Percentiles rank a stretch among this genome's conserved stretches.
Evolutionary conservation across 129 eudicot species (phyloP).

Genomic region (Lonicera japonica): DNA sequence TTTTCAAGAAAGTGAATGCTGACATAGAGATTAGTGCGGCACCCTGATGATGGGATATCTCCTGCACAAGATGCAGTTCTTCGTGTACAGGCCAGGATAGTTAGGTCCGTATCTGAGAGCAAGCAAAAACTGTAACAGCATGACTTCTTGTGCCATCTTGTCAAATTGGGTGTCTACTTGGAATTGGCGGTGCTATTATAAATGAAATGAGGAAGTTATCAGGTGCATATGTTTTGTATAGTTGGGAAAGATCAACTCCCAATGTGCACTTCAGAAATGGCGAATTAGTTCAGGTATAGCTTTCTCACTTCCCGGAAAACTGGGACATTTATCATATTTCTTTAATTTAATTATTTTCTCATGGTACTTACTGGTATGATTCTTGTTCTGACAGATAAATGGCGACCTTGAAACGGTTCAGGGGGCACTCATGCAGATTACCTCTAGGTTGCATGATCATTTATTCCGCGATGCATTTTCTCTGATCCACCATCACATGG

Average conservation of each 20-base stretch:
- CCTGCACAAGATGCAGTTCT: constrained; percentile 86
- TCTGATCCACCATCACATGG: constrained; percentile 41
- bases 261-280: constrained; percentile 62
- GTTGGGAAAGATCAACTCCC: constrained; percentile 83
- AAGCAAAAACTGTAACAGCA: constrained; percentile 47
- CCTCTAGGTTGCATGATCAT: constrained; percentile 61
- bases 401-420: constrained; percentile 75
- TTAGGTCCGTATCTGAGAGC: constrained; percentile 72
- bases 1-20: background rate
- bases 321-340: background rate
- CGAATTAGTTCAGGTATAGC: constrained; percentile 82
- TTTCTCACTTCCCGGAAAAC: no score
- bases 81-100: constrained; percentile 79
- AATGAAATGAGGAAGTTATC: constrained; percentile 87
- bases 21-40: constrained; percentile 33
- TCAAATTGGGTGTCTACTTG: constrained; percentile 96
- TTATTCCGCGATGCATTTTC: constrained; percentile 91
- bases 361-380: background rate
- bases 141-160: constrained; percentile 73
- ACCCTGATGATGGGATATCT: constrained; percentile 80
- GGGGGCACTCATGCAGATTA: constrained; percentile 90
- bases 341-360: background rate
- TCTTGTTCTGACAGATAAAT: constrained; percentile 43
- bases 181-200: constrained; percentile 89
- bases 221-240: constrained; percentile 84